phyloP scores from a whole-genome alignment of 2,329 filamentous ascomycete genomes.

The Talaromyces funiculosus region DNA sequence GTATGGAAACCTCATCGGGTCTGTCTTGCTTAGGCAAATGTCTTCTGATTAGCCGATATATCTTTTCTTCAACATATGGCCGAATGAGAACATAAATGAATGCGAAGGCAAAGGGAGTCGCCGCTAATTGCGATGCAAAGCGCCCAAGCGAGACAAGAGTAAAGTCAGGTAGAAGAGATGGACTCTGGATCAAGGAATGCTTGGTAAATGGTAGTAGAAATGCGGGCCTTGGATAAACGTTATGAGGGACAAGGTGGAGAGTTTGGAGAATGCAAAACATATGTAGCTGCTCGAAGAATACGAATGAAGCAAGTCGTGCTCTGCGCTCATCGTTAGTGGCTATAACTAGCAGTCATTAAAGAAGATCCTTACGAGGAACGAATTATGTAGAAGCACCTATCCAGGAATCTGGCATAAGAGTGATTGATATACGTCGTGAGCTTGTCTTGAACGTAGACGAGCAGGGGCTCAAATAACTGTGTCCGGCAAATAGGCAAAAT shows the following conservation, averaged over 20 bases:
- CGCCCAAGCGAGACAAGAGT: slow-evolving; percentile 25
- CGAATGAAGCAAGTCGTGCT: slow-evolving; percentile 29
- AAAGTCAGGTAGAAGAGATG: slow-evolving; percentile 23
- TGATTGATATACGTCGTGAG: neutral
- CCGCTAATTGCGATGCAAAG: slow-evolving; percentile 25
- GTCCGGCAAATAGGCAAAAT: slow-evolving; percentile 34
- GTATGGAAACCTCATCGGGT: slow-evolving; percentile 38
- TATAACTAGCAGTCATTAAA: neutral
- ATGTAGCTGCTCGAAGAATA: slow-evolving; percentile 37
- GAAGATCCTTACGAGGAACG: slow-evolving; percentile 6
- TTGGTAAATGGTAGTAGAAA: slow-evolving; percentile 35
- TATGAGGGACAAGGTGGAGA: slow-evolving; percentile 34
- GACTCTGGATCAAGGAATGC: slow-evolving; percentile 30
- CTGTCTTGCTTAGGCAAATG: slow-evolving; percentile 37
- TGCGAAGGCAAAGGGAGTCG: slow-evolving; percentile 31
- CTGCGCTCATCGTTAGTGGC: slow-evolving; percentile 23
- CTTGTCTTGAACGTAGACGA: slow-evolving; percentile 25
- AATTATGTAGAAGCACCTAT: neutral
- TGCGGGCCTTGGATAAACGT: slow-evolving; percentile 26
- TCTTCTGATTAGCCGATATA: slow-evolving; percentile 37
- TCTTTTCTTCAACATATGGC: slow-evolving; percentile 33
- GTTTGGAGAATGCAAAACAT: slow-evolving; percentile 41
- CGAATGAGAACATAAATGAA: slow-evolving; percentile 34
- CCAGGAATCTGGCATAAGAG: slow-evolving; percentile 18
- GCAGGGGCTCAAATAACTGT: slow-evolving; percentile 31